A percentile compares a stretch with the other conserved stretches of the same genome.
Evolutionary conservation across 257 asterid genomes (phyloP).

Genomic region (Petunia secreta): DNA sequence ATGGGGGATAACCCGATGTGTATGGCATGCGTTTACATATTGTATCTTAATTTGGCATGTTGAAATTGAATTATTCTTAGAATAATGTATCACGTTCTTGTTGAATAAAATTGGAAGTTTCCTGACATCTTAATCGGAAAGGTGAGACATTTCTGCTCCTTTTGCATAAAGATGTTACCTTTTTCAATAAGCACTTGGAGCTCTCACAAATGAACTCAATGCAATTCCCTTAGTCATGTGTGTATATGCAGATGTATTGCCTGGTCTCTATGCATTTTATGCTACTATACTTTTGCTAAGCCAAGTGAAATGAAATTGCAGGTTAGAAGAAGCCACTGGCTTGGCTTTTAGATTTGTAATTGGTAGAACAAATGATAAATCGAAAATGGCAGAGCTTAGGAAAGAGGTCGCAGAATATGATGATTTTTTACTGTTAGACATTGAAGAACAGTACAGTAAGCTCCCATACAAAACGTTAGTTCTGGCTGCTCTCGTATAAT

Average conservation of each 20-base stretch:
- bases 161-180: not conserved
- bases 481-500: slow-evolving; percentile 30
- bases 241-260: not conserved
- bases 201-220: not conserved
- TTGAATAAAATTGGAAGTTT: not conserved
- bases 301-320: slow-evolving; percentile 40
- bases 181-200: not conserved
- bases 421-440: slow-evolving; percentile 89
- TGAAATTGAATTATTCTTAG: not conserved
- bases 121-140: not conserved
- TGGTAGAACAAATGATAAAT: slow-evolving; percentile 73
- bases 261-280: not conserved
- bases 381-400: slow-evolving; percentile 82
- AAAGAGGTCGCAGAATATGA: slow-evolving; percentile 83
- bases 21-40: not conserved
- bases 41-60: not conserved
- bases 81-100: not conserved
- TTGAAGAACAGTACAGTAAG: slow-evolving; percentile 98
- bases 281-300: slow-evolving; percentile 37
- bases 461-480: slow-evolving; percentile 99
- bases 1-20: not conserved
- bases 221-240: not conserved
- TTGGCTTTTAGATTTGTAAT: slow-evolving; percentile 89
- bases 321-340: slow-evolving; percentile 99
- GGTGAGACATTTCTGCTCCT: not conserved